Base-by-base conservation (phyloP, 441 rosid species). In the Erodium moschatum region DNA sequence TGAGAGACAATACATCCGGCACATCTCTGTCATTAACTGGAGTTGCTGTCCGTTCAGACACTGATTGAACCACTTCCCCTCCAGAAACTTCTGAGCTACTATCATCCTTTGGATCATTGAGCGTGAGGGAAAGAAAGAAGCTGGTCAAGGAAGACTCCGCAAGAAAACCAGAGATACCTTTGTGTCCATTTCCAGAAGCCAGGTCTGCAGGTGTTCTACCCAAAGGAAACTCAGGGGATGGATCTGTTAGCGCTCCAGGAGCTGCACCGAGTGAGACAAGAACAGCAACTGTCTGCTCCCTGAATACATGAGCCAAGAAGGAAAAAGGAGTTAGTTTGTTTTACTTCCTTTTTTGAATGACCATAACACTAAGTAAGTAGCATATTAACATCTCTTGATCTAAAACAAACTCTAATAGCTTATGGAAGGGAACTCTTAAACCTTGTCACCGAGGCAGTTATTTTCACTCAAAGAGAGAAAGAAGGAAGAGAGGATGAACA, bases 161-260 rank as follows among this genome's bases (percentile, higher is more conserved):
- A 69, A 92, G 98, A 77, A 80, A 92, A 64, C 91, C 98, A 18
- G 96, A 86, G 61, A 90, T 92, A 75, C 98, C 98, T 85, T 88
- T 92, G 82, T 90, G 90, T 33, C 96, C 93, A 68, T 83, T 87
- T 56, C 81, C 81, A 65, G 89, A 87, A 66, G 98, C 98, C 48
- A 92, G 79, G 75, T 92, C 98, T 33, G 98, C 90, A 67, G 98
- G 89, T 68, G 96, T 84, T 78, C 82, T 82, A 72, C 90, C 89
- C 16, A 79, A 63, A 64, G 91, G 88, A 73, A 80, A 81, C 76
- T 76, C 70, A 40, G 94, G 92, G 35, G 86, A 82, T 52, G 98
- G 98, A 75, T 92, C 92, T 18, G 92, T 85, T 68, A 90, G 67
- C 58, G 81, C 76, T 76, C 98, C 98, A 66, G 97, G 88, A 71